These are phyloP conservation scores for Bassia scoparia DNA, from an alignment of 148 eudicot species.

Conservation along the genomic window DNA sequence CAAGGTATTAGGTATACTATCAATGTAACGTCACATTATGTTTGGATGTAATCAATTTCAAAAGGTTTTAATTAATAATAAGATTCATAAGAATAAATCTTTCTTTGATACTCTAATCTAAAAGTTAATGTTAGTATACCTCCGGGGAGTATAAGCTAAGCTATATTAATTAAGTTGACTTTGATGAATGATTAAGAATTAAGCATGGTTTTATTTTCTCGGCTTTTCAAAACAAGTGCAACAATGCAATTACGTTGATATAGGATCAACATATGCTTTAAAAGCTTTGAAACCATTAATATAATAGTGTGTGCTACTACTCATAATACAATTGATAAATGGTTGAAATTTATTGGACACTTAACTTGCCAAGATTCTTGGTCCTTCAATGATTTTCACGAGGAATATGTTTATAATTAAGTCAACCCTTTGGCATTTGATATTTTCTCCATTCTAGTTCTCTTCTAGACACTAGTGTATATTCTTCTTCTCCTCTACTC, in stretches of 20 bases:
- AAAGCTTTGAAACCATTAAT: constrained; percentile 10
- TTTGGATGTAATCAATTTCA: no score
- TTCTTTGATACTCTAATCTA: background rate
- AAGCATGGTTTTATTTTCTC: background rate
- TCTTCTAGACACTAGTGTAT: background rate
- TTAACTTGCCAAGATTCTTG: constrained; percentile 6
- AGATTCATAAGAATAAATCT: no score
- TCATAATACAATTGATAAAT: background rate
- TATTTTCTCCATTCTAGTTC: background rate
- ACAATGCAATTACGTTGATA: background rate
- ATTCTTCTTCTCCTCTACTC: background rate
- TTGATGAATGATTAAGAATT: background rate
- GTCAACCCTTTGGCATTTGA: constrained; percentile 21
- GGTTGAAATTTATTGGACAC: background rate
- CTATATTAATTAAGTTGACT: constrained; percentile 11
- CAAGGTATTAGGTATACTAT: no score
- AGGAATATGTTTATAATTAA: constrained; percentile 18
- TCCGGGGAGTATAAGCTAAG: background rate
- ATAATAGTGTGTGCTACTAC: background rate
- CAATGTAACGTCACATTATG: no score
- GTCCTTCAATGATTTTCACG: constrained; percentile 23
- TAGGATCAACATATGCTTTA: background rate
- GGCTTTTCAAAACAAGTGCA: background rate
- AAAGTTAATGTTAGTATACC: background rate
- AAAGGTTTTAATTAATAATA: no score